Base-by-base conservation (phyloP, 2,329 filamentous ascomycete genomes). In the Microdochium trichocladiopsis region DNA sequence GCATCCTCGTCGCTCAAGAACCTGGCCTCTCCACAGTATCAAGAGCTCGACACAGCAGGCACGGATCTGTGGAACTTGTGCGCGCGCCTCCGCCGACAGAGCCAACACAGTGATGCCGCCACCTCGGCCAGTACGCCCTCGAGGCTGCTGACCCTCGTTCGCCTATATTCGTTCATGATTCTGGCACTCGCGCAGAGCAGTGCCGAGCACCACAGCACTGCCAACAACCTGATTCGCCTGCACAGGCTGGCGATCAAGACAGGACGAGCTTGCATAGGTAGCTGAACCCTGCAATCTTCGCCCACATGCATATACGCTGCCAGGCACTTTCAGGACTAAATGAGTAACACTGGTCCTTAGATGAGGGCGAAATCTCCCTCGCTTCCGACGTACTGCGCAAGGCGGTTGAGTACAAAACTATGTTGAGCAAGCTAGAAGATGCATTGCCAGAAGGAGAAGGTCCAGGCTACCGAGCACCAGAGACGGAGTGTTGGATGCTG, bases 181-280 rank as follows among this genome's bases (percentile, higher is more conserved):
- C 71, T 95, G 14, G 82, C 86, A 45, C 71, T 79, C 45, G 80
- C 79, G 53, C 71, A 78, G 59, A 61, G 67, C 45, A 58, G 50
- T 16, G 53, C 10, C 6, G 18, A 45, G 21, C 41, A 57, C 51
- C 59, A 55, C 47, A 61, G 54, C 21, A 59, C 51, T 18, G 56
- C 60, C 47, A 66, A 62, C 37, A 71, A 77, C 55, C 61, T 76
- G 16, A 64, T 82, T 25, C 80, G 87, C 52, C 66, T 90, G 21
- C 72, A 90, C 63, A 84, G 79, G 61, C 69, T 89, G 58, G 84
- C 84, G 11, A 70, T 95, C 52, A 88, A 85, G 63, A 76, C 84
- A 4, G 78, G 78, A 21, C 80, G 75, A 59, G 73, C 73, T 41
- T 90, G 86, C 58, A 71, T 94, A 45, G 77, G 81, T 77, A 72